Evolutionary conservation across 2,329 filamentous ascomycete genomes (phyloP), one percentile per base, ranked within the genome.

Genomic region (Penicillium sp.): DNA sequence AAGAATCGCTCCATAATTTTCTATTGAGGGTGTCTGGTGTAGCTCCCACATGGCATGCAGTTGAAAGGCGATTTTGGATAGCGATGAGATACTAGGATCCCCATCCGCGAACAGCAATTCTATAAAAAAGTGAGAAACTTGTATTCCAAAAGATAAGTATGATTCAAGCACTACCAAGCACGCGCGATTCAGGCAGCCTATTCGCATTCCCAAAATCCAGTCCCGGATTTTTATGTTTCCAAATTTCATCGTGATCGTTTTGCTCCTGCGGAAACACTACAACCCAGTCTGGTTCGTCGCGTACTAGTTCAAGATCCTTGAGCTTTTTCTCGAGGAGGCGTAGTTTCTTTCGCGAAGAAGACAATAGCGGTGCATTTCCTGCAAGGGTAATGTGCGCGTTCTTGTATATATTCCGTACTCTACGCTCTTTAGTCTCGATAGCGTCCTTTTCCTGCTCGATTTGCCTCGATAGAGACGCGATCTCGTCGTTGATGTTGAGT

Each of bases 81-180:
- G 33, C 21, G 47, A 18, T n/a, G 47, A 40, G 30, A n/a, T 24
- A 50, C 20, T 6, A 40, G 5, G 33, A 40, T 40, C 35, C 14
- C 24, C 33, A 24, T 40, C 48, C 12, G 21, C 14, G 2, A 50
- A 40, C 5, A 50, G 18, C 20, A 11, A 11, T 12, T 18, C 48
- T 50, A 6, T 3, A 5, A 38, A 9, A 3, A 14, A 38, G 47
- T 50, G 14, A 50, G 47, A 50, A 23, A 24, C 33, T 8, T 40
- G 3, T 40, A 11, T 16, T 40, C 14, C 38, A 1, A n/a, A n/a
- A n/a, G 6, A 3, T 18, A n/a, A 21, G 11, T 5, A 4, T 2
- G 21, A 49, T 35, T 35, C n/a, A n/a, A n/a, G n/a, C n/a, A n/a
- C n/a, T n/a, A 49, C 47, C 47, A 49, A 49, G 47, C 11, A 49